Evolutionary conservation across 1,284 basidiomycete genomes (phyloP).

Genomic region (Xerocomus amazonicus): DNA sequence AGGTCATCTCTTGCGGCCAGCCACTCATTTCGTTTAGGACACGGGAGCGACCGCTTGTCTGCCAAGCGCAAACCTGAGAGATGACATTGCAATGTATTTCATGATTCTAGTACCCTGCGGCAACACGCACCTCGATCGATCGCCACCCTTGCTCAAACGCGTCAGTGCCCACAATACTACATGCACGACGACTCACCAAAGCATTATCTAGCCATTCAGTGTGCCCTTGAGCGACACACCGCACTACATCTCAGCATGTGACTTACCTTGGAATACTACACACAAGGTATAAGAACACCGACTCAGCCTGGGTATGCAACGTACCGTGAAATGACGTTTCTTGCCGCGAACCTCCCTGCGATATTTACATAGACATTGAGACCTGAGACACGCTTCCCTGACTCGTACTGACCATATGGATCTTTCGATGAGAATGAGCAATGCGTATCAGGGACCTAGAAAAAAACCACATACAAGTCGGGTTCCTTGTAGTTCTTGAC

Average conservation of each 20-base stretch:
- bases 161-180: conserved; percentile 5
- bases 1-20: conserved; percentile 68
- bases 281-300: conserved; percentile 7
- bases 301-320: conserved; percentile 21
- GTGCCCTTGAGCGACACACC: conserved; percentile 5
- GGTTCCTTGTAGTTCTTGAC: conserved; percentile 60
- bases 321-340: conserved; percentile 78
- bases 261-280: conserved; percentile 77
- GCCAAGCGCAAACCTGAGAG: conserved; percentile 73
- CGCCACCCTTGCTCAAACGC: conserved; percentile 65
- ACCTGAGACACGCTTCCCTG: conserved; percentile 19
- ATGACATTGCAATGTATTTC: background rate
- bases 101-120: background rate
- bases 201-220: conserved; percentile 62
- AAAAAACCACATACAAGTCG: conserved; percentile 59
- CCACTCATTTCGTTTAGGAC: conserved; percentile 72
- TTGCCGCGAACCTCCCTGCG: conserved; percentile 80
- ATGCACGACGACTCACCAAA: conserved; percentile 53
- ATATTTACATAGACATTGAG: conserved; percentile 21
- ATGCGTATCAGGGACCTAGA: conserved; percentile 6
- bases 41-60: conserved; percentile 82
- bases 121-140: conserved; percentile 69
- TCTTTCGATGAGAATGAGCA: conserved; percentile 32
- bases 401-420: conserved; percentile 64
- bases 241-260: conserved; percentile 1